Percentiles rank a stretch among this genome's conserved stretches.
Evolutionary conservation across 495 filamentous ascomycete species (phyloP).

Genomic region (Hamigera avellanea): DNA sequence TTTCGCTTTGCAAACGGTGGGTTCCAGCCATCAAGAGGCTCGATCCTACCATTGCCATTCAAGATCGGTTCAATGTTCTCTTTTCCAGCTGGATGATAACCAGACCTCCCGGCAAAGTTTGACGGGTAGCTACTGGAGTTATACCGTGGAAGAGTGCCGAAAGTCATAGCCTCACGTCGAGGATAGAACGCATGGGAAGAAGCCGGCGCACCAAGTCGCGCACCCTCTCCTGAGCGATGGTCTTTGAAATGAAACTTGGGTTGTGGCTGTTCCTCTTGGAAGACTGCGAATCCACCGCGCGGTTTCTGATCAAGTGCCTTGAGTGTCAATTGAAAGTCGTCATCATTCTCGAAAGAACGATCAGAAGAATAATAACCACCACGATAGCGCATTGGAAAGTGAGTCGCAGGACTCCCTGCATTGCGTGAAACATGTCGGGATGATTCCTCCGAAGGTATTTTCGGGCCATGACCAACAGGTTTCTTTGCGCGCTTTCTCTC

Average conservation of each 20-base stretch:
- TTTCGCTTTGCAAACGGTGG: constrained; percentile 20
- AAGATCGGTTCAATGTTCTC: constrained; percentile 38
- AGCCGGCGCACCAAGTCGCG: constrained; percentile 8
- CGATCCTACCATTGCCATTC: constrained; percentile 20
- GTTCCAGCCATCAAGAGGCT: constrained; percentile 15
- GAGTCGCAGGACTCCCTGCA: constrained; percentile 1
- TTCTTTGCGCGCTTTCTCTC: constrained; percentile 15
- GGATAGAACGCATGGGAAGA: constrained; percentile 15
- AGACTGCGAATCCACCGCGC: constrained; percentile 21
- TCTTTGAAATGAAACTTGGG: constrained; percentile 5
- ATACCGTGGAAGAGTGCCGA: constrained; percentile 5
- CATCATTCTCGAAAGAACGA: constrained; percentile 10
- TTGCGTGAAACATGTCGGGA: constrained; percentile 1
- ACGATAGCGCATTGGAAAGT: constrained; percentile 2
- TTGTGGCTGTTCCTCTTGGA: constrained; percentile 17
- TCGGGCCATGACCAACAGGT: constrained; percentile 1
- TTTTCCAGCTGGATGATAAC: constrained; percentile 11
- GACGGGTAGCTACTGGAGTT: constrained; percentile 5
- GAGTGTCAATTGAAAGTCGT: constrained; percentile 20
- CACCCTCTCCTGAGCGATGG: constrained; percentile 1
- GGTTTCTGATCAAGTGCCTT: constrained; percentile 10
- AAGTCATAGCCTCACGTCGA: constrained; percentile 2
- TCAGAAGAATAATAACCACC: neutral
- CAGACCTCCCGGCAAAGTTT: constrained; percentile 1
- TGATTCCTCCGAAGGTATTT: neutral